phyloP scores from a whole-genome alignment of 1,139 yeast species.

The Trichomonascaceae sp. region DNA sequence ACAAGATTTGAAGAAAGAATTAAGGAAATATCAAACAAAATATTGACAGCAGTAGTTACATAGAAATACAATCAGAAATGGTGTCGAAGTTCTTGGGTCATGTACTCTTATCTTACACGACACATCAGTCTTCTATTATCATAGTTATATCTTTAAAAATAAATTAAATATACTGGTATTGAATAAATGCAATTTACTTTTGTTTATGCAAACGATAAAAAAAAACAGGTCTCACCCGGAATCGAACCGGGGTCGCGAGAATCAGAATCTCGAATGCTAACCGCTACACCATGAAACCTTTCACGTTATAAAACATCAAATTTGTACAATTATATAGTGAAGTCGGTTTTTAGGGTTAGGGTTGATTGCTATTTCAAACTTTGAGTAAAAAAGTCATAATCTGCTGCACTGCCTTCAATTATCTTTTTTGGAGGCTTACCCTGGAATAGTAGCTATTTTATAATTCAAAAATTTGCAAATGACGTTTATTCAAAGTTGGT shows the following conservation, averaged over 20 bases:
- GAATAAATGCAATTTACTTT: neutral
- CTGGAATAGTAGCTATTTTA: no score
- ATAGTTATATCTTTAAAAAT: neutral
- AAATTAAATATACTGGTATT: neutral
- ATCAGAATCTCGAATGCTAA: constrained; percentile 25
- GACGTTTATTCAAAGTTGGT: no score
- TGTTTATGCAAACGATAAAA: neutral
- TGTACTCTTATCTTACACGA: neutral
- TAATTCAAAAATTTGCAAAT: no score
- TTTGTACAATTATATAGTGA: neutral
- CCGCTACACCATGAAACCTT: constrained; percentile 25
- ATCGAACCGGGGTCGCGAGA: constrained; percentile 29
- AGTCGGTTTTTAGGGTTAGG: neutral
- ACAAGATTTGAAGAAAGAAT: neutral
- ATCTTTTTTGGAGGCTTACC: no score
- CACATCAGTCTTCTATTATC: neutral
- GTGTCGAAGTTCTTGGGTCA: neutral
- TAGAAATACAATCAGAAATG: neutral
- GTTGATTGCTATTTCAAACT: no score
- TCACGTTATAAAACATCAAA: neutral
- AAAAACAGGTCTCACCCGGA: constrained; percentile 26
- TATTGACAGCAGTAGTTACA: neutral
- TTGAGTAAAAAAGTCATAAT: neutral
- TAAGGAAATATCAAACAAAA: neutral
- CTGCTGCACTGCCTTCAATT: neutral